phyloP scores from a whole-genome alignment of 2,329 filamentous ascomycete genomes.

The Calcarisporium arbuscula region DNA sequence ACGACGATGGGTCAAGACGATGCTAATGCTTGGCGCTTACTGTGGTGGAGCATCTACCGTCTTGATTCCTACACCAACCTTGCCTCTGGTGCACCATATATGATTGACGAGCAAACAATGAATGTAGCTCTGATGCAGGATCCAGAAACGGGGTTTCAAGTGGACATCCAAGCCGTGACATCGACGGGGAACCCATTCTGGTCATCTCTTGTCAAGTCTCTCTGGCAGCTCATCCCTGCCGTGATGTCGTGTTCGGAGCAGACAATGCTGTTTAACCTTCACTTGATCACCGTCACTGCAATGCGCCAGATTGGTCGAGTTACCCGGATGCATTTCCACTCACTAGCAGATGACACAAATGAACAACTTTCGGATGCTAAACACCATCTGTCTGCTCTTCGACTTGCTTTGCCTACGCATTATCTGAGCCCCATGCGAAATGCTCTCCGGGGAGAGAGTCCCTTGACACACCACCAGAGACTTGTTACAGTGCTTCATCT shows the following conservation, averaged over 20 bases:
- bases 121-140: constrained; percentile 2
- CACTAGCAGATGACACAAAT: neutral
- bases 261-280: constrained; percentile 5
- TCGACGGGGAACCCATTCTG: neutral
- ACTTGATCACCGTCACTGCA: constrained; percentile 8
- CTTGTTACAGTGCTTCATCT: constrained; percentile 11
- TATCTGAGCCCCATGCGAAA: constrained; percentile 10
- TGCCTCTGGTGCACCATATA: constrained; percentile 9
- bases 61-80: constrained; percentile 13
- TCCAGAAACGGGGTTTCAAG: neutral
- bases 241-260: neutral
- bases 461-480: constrained; percentile 7
- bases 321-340: constrained; percentile 1
- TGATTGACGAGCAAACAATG: constrained; percentile 9
- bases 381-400: constrained; percentile 3
- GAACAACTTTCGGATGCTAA: neutral
- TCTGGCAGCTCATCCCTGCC: neutral
- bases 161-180: neutral
- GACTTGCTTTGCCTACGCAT: constrained; percentile 6
- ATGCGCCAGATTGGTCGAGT: constrained; percentile 6
- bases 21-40: constrained; percentile 12
- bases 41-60: constrained; percentile 14
- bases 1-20: constrained; percentile 2
- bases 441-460: constrained; percentile 7
- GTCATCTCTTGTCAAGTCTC: neutral